Base-by-base conservation (phyloP, 129 eudicot genomes). In the Escallonia rubra region DNA sequence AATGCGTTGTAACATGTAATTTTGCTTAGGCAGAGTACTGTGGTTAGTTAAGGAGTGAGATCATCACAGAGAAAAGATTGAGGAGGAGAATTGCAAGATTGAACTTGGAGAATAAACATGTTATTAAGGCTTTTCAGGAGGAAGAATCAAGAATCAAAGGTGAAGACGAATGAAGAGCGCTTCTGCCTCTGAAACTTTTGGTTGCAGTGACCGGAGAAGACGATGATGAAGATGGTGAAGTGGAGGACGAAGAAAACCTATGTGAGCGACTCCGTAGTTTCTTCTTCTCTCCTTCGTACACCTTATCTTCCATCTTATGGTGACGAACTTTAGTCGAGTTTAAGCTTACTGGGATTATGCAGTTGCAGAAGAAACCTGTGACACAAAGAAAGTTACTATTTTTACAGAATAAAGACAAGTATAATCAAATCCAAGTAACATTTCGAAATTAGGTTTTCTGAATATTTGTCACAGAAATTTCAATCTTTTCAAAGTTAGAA, bases 331-430 rank as follows among this genome's bases (percentile, higher is more conserved):
- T 85, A 6, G 87, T 81, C 11, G 90, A 62, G 16, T 83, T 78
- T 57, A 87, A 71, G 68, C 80, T 83, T 69, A 66, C 90, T 45
- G 97, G 97, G 53, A 91, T 77, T 8, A 91, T 80, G 57, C 97
- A 91, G 16, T 83, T 81, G 89, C 97, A 91, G 39, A 82, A 68
- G 40, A 78, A 72, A 63, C 97, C 95, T 91, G 15, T 51, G 16
- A 59, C 43, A 9, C 55, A 71, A 1, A 76, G 76, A 68, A 13
- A 47, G 66, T 57, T 54, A 60, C 65, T 2, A 13, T 42, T 5
- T 6, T 8, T 13, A 23, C 57, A 46, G 7, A 12, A 41, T 14
- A 42, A 61, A 1, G 47, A 16, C 4, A 52, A 2, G 14, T 34
- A 54, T 34, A 54, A 54, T 9, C 3, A 50, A 50, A 8, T 6